Base-by-base conservation (phyloP, 2,329 filamentous ascomycete genomes). In the Exophiala dermatitidis region DNA sequence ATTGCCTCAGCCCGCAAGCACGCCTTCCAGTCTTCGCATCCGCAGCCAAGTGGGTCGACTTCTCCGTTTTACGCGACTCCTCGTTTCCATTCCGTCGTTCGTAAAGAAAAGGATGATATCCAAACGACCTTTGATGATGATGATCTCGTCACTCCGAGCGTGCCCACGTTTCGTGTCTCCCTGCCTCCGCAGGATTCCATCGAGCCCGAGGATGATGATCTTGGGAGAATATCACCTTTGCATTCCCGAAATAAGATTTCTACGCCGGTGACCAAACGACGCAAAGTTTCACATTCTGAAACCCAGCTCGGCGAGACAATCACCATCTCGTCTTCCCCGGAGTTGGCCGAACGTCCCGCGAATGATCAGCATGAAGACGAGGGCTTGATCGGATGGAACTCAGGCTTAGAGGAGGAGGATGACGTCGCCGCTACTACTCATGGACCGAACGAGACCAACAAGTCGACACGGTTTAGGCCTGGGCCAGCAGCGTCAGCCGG, bases 61-160 rank as follows among this genome's bases (percentile, higher is more conserved):
- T 45, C 56, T 10, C 49, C 50, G 7, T 53, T 29, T 37, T n/a
- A 33, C 33, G 48, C 46, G 2, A 57, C 53, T 19, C 56, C 56
- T n/a, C 58, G 54, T 26, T 57, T 60, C 33, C 52, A 57, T 43
- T 46, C 41, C 8, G 9, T 42, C 10, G 31, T 38, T 29, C 38
- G 26, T n/a, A 46, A 12, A 34, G 10, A 36, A n/a, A 43, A 40
- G 45, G 59, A 61, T 52, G 59, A 61, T 3, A 61, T 61, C 5
- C 52, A 59, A 26, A 50, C 52, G 7, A 57, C 41, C 33, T 57
- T 57, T 44, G 59, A 59, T 4, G 56, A 61, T 28, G 54, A 56
- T 5, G 26, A 19, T 19, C 19, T 7, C 3, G 52, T 43, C 2
- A 45, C 43, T 10, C 46, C 53, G 7, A 31, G 31, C 3, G 28